phyloP scores from a whole-genome alignment of 2,329 filamentous ascomycete genomes.

The Botryotinia calthae region DNA sequence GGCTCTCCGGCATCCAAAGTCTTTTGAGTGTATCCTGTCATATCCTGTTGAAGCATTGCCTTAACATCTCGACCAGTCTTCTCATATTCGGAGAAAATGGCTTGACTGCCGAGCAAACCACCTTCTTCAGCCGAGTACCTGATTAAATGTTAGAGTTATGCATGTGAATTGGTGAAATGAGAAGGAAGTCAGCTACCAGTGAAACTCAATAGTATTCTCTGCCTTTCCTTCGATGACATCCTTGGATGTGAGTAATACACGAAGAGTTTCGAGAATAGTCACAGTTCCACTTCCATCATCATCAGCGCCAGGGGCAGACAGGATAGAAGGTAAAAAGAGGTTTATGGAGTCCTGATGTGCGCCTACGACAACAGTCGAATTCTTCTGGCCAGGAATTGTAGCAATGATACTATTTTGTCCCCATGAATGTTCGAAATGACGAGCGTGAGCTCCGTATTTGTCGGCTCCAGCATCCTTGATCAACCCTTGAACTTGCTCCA shows the following conservation, averaged over 20 bases:
- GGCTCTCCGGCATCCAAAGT: constrained; percentile 78
- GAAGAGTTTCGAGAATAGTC: constrained; percentile 88
- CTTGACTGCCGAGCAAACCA: constrained; percentile 82
- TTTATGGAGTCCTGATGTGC: constrained; percentile 97
- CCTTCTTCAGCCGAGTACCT: constrained; percentile 82
- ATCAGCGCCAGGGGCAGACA: constrained; percentile 89
- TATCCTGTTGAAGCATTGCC: constrained; percentile 98
- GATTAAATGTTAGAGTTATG: neutral
- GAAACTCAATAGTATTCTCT: constrained; percentile 88
- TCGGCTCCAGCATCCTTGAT: constrained; percentile 70
- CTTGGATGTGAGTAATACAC: constrained; percentile 72
- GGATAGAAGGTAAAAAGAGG: constrained; percentile 77
- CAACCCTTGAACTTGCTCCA: constrained; percentile 68
- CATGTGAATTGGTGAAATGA: neutral
- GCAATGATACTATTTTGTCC: constrained; percentile 89
- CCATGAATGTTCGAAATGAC: constrained; percentile 80
- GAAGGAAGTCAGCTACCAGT: constrained; percentile 59
- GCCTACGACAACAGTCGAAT: constrained; percentile 83
- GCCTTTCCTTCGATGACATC: constrained; percentile 69
- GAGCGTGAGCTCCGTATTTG: constrained; percentile 62
- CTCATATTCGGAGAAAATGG: constrained; percentile 81
- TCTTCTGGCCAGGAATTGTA: constrained; percentile 79
- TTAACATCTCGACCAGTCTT: constrained; percentile 72
- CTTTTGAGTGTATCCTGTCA: constrained; percentile 86
- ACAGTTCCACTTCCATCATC: constrained; percentile 92